Evolutionary conservation across 2,329 filamentous ascomycete species (phyloP), one percentile per base, ranked within the genome.

Genomic region (Ampelomyces quisqualis): DNA sequence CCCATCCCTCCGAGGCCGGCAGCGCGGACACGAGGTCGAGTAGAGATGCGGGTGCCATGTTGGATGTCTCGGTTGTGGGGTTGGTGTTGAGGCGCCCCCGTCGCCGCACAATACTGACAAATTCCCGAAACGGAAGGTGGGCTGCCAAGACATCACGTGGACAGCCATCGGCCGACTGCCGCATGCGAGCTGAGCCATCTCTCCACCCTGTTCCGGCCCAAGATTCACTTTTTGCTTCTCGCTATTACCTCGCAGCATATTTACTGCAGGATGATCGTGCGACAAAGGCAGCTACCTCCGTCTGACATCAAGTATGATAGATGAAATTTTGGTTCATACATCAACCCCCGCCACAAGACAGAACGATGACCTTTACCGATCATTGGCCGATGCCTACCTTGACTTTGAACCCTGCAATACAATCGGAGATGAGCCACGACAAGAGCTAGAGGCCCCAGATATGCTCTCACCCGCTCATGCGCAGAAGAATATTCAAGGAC

Each of bases 1-100:
- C 93, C 93, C 93, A 98, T 52, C 67, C 67, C 49, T 72, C 70
- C 45, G 64, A 69, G 38, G 60, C 59, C 38, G 74, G 73, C 38
- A 77, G 66, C 23, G 70, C 62, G 46, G 70, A 67, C 49, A 77
- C 72, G 40, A 76, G 67, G 57, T 74, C 73, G 43, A 73, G 62
- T 29, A 77, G 64, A 32, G 73, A 73, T 51, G 64, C 62, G 37
- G 72, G 69, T 42, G 72, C 71, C 71, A 75, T 75, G 45, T 43
- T 72, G 49, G 37, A 54, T 35, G 23, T 34, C 44, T n/a, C 39
- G 43, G 20, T 39, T 40, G 34, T 45, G 17, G 37, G 29, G 35
- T 34, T 45, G 45, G 24, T 26, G 33, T 40, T 39, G 45, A 34
- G 29, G 29, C 33, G 38, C 36, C 34, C 28, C 38, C 41, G 41